Evolutionary conservation across 1,139 yeast genomes (phyloP), one percentile per base, ranked within the genome.

Genomic region (Zygosaccharomyces pseudobailii): DNA sequence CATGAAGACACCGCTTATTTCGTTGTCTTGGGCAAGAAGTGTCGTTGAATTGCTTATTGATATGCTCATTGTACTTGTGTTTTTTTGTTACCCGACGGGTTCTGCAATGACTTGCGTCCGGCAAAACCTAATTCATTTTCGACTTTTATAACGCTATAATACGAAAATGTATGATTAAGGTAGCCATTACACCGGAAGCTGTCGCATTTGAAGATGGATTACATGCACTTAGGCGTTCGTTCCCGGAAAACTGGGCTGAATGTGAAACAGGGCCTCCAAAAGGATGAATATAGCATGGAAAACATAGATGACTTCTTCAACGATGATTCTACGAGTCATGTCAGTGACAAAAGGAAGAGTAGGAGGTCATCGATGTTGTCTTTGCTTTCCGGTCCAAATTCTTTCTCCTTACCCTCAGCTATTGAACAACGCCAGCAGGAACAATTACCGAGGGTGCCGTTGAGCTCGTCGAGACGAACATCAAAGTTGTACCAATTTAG

Each of bases 211-310:
- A 31, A 6, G 27, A 69, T 69, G 72, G 81, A 79, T 59, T 71
- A 76, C 55, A 69, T 79, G 61, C 70, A 72, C 46, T 66, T 80
- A 35, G 87, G 87, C 13, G 62, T 72, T 32, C 72, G 69, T 62
- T 75, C 85, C 42, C 71, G 87, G 20, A 80, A 79, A 63, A 78
- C 86, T 1, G 87, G 87, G 7, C 63, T 82, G 19, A 70, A 70
- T 49, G 80, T 81, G 3, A 72, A 70, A 45, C 63, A 71, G 47
- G 72, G 80, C 64, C 59, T 84, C 38, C 67, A 71, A 30, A 76
- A 79, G 55, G 94, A 86, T 64, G 78, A 77, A 49, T 76, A 80
- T 61, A 84, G 88, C 32, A 79, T 87, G 83, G 96, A 88, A 61
- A 86, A 83, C 57, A 67, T 87, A 36, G 86, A 84, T 55, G 95